These are phyloP conservation scores for Boletellus deceptivus DNA, from an alignment of 1,284 basidiomycete genomes.

Conservation along the genomic window DNA sequence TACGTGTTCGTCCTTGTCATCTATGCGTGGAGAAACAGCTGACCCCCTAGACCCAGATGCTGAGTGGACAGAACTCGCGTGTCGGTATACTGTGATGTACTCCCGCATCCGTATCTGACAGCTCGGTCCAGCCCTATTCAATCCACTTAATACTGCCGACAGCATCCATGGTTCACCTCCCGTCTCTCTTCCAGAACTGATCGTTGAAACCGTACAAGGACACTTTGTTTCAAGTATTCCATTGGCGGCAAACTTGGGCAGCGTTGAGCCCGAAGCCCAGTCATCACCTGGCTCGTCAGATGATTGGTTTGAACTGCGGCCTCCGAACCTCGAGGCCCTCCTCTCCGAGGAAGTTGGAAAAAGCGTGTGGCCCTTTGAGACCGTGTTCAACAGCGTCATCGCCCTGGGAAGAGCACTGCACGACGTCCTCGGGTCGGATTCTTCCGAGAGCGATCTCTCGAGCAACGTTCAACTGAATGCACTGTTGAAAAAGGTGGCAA, in stretches of 20 bases:
- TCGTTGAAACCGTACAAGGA: not conserved
- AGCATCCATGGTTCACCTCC: constrained; percentile 3
- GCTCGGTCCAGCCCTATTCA: not conserved
- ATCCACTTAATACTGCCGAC: not conserved
- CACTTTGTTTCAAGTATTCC: not conserved
- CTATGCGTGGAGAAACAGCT: not conserved
- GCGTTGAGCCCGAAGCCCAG: not conserved
- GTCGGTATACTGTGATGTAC: not conserved
- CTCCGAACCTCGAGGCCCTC: not conserved
- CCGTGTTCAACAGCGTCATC: not conserved
- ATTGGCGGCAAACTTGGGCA: not conserved
- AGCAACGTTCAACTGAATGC: not conserved
- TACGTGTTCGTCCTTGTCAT: constrained; percentile 1
- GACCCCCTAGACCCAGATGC: not conserved
- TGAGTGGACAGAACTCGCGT: constrained; percentile 5
- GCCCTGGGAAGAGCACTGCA: not conserved
- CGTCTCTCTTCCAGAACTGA: no score
- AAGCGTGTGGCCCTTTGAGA: constrained; percentile 4
- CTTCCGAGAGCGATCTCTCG: not conserved
- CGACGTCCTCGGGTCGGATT: not conserved
- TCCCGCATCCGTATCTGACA: not conserved
- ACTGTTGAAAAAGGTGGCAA: not conserved
- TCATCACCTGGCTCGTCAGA: not conserved
- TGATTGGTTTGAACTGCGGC: not conserved
- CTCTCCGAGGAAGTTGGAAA: constrained; percentile 7